A percentile compares a stretch with the other conserved stretches of the same genome.
Evolutionary conservation across 331 rosid genomes (phyloP).

Genomic region (Ulmus americana): DNA sequence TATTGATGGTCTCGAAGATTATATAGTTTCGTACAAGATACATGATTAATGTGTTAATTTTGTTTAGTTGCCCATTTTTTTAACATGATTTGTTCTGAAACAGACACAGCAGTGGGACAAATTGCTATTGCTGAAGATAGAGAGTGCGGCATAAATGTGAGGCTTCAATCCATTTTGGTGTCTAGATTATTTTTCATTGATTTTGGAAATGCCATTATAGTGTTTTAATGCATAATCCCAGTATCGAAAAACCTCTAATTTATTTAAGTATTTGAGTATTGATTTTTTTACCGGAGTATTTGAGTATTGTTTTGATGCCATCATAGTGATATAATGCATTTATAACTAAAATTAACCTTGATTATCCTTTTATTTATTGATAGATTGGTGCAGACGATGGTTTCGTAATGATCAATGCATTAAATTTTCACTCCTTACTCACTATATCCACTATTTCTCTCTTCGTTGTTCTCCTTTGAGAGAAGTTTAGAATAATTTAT

Average conservation of each 20-base stretch:
- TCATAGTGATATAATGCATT: too few species aligned
- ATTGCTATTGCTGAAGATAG: slow-evolving; percentile 27
- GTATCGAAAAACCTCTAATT: too few species aligned
- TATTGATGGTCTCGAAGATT: neutral
- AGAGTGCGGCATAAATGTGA: slow-evolving; percentile 32
- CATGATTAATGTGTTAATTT: neutral
- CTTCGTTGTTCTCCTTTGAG: neutral
- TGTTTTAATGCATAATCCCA: too few species aligned
- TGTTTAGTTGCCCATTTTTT: neutral
- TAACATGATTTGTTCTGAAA: slow-evolving; percentile 16
- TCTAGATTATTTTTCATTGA: neutral
- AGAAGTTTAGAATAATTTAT: neutral
- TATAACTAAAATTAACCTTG: neutral
- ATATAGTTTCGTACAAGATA: neutral
- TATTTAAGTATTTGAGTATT: too few species aligned
- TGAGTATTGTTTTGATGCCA: too few species aligned
- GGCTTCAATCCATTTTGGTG: slow-evolving; percentile 12
- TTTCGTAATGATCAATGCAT: neutral
- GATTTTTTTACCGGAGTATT: too few species aligned
- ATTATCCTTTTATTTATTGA: neutral
- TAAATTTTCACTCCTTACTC: neutral
- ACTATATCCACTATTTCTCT: neutral
- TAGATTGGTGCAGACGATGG: neutral
- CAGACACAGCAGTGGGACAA: slow-evolving; percentile 33
- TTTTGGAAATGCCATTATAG: neutral